A percentile compares a stretch with the other conserved stretches of the same genome.
These are phyloP conservation scores for Clavispora phyllophila DNA, from an alignment of 805 yeast genomes.

Conservation along the genomic window DNA sequence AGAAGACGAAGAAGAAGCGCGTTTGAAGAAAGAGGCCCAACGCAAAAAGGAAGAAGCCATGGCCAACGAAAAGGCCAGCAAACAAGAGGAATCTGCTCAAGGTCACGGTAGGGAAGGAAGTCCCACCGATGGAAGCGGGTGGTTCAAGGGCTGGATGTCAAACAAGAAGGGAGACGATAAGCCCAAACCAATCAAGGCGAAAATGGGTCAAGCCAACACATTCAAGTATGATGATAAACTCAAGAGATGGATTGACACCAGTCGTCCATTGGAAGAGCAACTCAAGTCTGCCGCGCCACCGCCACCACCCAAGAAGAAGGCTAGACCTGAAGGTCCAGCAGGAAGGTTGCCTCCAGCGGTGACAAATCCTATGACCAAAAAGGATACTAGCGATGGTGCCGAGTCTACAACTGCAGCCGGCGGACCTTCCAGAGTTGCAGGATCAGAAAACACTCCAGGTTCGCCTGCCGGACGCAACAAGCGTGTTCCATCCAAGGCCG, in stretches of 20 bases:
- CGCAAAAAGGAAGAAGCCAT: conserved; percentile 11
- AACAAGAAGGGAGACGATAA: conserved; percentile 47
- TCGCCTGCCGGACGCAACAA: conserved; percentile 10
- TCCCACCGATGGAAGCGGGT: conserved; percentile 35
- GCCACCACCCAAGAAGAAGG: conserved; percentile 53
- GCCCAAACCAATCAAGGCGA: conserved; percentile 69
- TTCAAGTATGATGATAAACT: conserved; percentile 79
- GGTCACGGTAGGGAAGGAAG: conserved; percentile 23
- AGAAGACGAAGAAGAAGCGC: conserved; percentile 41
- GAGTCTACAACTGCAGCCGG: neutral
- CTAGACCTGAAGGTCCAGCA: conserved; percentile 9
- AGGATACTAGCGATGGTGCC: neutral
- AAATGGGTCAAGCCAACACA: conserved; percentile 67
- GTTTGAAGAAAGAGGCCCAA: conserved; percentile 17
- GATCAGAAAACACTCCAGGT: conserved; percentile 3
- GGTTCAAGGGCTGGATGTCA: conserved; percentile 46
- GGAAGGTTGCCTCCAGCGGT: conserved; percentile 8
- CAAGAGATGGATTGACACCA: conserved; percentile 80
- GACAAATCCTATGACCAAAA: conserved; percentile 1
- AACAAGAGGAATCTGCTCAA: conserved; percentile 17
- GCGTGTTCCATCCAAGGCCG: conserved; percentile 6
- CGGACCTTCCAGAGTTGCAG: conserved; percentile 2
- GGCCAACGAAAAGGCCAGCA: conserved; percentile 21
- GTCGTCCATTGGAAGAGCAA: conserved; percentile 62
- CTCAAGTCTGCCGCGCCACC: conserved; percentile 52